Base-by-base conservation (phyloP, 306 rosid species). In the Heteromeles arbutifolia region DNA sequence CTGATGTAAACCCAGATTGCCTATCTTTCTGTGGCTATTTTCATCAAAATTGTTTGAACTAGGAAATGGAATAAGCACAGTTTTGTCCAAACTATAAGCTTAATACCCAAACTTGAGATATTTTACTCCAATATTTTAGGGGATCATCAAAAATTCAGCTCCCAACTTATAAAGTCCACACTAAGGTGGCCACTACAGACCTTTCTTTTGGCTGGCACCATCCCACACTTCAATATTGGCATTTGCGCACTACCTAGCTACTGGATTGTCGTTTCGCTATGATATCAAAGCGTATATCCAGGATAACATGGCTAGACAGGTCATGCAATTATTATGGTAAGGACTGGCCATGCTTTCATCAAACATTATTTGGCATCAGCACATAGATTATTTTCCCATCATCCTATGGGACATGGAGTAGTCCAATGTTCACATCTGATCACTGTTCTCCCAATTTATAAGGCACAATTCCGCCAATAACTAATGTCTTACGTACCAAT, bases 401-500 rank as follows among this genome's bases (percentile, higher is more conserved):
- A 72, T 58, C 37, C 39, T 39, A 73, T 41, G 43, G 58, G 57
- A 24, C 77, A 61, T 14, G 67, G 39, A 73, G 19, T 2, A 25
- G 43, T 41, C 67, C 54, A 24, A 37, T 21, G 19, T 61, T 74
- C 69, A 74, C n/a, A 43, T 43, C n/a, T 44, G 28, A 6, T 18
- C 37, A 61, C 28, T 19, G 31, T 58, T 37, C 75, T 65, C 50
- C 6, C 22, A 61, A 15, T 61, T 61, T 48, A 50, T 26, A 28
- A 39, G 28, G 53, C 15, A 32, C 22, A 4, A 32, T 66, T 41
- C 31, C 50, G 13, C 37, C 7, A 18, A 18, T 34, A 32, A 63
- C 43, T 22, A 54, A 44, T 8, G 9, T 72, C 61, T 72, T 39
- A 22, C 77, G 18, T 84, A 87, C 96, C 97, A 95, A 75, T 95